These are phyloP conservation scores for Coriaria nepalensis DNA, from an alignment of 306 rosid genomes.

Conservation along the genomic window DNA sequence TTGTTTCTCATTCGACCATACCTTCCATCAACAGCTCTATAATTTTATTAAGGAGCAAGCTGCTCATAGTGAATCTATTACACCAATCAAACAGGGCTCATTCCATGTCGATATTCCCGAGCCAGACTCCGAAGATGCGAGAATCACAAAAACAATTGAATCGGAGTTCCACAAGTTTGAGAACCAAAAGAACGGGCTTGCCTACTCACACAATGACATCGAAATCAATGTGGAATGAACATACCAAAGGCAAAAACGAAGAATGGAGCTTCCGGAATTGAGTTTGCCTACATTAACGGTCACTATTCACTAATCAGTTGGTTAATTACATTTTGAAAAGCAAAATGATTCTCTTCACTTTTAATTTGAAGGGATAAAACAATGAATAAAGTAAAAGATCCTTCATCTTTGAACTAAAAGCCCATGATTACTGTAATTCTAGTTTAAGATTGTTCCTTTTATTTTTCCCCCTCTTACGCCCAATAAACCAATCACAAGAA, in stretches of 20 bases:
- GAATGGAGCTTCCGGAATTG: not conserved
- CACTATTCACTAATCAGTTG: too few relatives aligned
- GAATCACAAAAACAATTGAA: conserved; percentile 55
- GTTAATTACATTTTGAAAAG: too few relatives aligned
- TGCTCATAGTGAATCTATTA: conserved; percentile 18
- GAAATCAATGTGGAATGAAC: conserved; percentile 14
- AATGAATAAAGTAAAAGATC: too few relatives aligned
- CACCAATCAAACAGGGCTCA: conserved; percentile 55
- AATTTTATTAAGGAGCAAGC: conserved; percentile 45
- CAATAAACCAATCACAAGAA: too few relatives aligned
- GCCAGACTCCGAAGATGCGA: conserved; percentile 47
- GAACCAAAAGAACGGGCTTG: conserved; percentile 31
- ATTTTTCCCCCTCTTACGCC: too few relatives aligned
- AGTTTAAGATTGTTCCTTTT: too few relatives aligned
- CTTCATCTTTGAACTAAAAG: too few relatives aligned
- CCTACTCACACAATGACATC: conserved; percentile 33
- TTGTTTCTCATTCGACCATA: conserved; percentile 61
- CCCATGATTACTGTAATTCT: too few relatives aligned
- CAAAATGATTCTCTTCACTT: too few relatives aligned
- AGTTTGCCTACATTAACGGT: not conserved
- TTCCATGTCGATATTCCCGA: conserved; percentile 74
- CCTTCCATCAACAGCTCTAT: conserved; percentile 75
- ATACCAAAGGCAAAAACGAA: not conserved
- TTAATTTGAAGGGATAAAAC: too few relatives aligned
- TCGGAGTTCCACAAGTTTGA: conserved; percentile 54